A percentile compares a stretch with the other conserved stretches of the same genome.
These are phyloP conservation scores for Candida broadrunensis DNA, from an alignment of 805 yeast species.

Conservation along the genomic window DNA sequence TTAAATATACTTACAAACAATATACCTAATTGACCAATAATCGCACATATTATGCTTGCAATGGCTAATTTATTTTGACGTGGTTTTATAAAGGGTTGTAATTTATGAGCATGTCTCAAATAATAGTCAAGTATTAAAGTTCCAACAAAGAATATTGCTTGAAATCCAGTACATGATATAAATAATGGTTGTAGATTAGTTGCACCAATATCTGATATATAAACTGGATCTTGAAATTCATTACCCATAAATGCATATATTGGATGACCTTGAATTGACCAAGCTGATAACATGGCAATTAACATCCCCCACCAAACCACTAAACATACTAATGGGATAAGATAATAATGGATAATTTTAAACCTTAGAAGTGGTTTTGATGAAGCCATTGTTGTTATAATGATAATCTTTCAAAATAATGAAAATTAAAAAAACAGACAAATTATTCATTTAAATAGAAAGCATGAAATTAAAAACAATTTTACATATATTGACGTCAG, in stretches of 20 bases:
- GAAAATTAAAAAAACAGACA: no score
- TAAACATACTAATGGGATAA: constrained; percentile 64
- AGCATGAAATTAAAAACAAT: no score
- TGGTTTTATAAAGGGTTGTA: constrained; percentile 48
- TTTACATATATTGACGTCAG: no score
- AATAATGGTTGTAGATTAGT: constrained; percentile 82
- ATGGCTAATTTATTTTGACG: constrained; percentile 45
- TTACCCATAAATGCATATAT: constrained; percentile 52
- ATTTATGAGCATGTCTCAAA: constrained; percentile 55
- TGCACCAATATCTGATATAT: constrained; percentile 86
- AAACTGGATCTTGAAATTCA: constrained; percentile 50
- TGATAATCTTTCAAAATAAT: no score
- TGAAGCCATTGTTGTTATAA: no score
- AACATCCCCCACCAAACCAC: constrained; percentile 91
- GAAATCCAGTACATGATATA: constrained; percentile 72
- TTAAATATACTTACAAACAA: constrained; percentile 72
- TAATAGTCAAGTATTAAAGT: constrained; percentile 61
- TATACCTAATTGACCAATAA: constrained; percentile 69
- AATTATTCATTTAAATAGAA: no score
- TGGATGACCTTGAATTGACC: constrained; percentile 83
- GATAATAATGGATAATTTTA: constrained; percentile 47
- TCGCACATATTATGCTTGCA: constrained; percentile 40
- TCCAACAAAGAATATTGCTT: constrained; percentile 70
- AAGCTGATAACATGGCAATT: constrained; percentile 68
- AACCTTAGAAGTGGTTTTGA: constrained; percentile 15